These are phyloP conservation scores for Tylopilus plumbeoviolaceoides DNA, from an alignment of 768 basidiomycete species.

Conservation along the genomic window DNA sequence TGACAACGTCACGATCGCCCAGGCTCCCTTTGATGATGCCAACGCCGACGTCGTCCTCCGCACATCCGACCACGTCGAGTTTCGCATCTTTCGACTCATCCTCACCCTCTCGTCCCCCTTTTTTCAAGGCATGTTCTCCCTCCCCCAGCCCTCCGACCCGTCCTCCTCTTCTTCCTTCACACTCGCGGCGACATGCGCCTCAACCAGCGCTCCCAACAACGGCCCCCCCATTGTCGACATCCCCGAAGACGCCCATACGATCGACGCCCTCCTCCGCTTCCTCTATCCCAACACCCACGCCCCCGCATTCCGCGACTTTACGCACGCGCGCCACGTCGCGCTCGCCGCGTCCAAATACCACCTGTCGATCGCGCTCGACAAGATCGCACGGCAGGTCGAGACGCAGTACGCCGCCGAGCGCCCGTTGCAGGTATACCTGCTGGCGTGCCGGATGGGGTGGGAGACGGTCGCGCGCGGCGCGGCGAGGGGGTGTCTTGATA, in stretches of 20 bases:
- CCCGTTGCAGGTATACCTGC: neutral
- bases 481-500: neutral
- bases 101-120: conserved; percentile 3
- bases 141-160: neutral
- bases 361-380: neutral
- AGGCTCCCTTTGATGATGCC: neutral
- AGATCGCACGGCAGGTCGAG: neutral
- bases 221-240: neutral
- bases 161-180: neutral
- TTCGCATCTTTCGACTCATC: conserved; percentile 1
- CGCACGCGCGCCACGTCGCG: conserved; percentile 2
- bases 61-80: conserved; percentile 1
- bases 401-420: neutral
- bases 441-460: conserved; percentile 5
- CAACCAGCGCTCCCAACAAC: neutral
- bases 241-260: neutral
- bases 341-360: conserved; percentile 4
- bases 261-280: conserved; percentile 7
- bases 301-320: neutral
- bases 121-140: conserved; percentile 5
- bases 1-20: neutral
- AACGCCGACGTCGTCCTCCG: conserved; percentile 5
- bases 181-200: too few species aligned
- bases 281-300: conserved; percentile 2
- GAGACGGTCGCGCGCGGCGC: neutral